Percentiles rank a stretch among this genome's conserved stretches.
Conservation (phyloP, 2,329 filamentous ascomycete genomes). For the Ambrosiella xylebori region DNA sequence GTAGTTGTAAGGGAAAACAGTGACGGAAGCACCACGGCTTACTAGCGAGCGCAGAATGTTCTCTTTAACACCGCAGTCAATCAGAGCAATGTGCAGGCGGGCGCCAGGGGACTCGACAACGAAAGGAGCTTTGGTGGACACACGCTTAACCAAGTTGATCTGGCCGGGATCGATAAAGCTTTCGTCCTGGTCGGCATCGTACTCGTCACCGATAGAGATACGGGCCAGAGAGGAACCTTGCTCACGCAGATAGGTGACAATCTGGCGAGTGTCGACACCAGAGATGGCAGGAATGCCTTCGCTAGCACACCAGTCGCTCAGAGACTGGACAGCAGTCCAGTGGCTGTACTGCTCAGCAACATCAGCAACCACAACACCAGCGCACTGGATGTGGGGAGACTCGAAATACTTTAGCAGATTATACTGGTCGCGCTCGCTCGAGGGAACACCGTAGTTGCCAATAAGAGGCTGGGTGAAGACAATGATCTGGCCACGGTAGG, state of each 20-base stretch:
- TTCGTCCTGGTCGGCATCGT: constrained; percentile 96
- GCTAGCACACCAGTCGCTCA: constrained; percentile 85
- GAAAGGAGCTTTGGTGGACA: constrained; percentile 96
- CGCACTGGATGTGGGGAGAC: constrained; percentile 91
- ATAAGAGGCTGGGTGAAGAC: constrained; percentile 97
- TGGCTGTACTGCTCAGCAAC: constrained; percentile 90
- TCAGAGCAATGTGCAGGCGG: constrained; percentile 76
- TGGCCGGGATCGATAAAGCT: constrained; percentile 86
- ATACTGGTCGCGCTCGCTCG: constrained; percentile 64
- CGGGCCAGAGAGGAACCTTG: constrained; percentile 89
- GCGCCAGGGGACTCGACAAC: constrained; percentile 74
- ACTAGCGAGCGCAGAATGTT: constrained; percentile 95
- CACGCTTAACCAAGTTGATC: constrained; percentile 90
- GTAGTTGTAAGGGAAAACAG: constrained; percentile 91
- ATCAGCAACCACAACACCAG: constrained; percentile 88
- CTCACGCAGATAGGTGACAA: constrained; percentile 90
- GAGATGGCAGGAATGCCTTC: constrained; percentile 94
- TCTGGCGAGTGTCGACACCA: constrained; percentile 89
- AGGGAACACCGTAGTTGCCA: constrained; percentile 96
- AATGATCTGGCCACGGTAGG: constrained; percentile 84
- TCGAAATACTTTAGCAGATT: constrained; percentile 96
- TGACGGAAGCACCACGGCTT: constrained; percentile 77
- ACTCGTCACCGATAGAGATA: constrained; percentile 91
- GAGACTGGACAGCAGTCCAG: constrained; percentile 92
- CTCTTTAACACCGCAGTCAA: constrained; percentile 99